Percentiles rank a stretch among this genome's conserved stretches.
Conservation (phyloP, 805 yeast genomes). For the Wickerhamomyces hampshirensis region DNA sequence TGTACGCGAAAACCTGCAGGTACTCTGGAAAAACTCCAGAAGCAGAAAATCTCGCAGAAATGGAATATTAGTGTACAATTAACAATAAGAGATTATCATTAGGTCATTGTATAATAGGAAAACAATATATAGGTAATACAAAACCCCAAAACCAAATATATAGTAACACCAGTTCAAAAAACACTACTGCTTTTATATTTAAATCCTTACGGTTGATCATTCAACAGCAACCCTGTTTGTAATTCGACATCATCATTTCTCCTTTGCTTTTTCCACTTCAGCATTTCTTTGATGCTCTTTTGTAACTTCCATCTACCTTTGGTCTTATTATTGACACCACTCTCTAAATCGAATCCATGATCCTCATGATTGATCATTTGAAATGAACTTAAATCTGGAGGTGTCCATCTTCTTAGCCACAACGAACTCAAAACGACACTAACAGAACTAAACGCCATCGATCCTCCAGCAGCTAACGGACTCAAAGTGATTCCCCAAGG, state of each 20-base stretch:
- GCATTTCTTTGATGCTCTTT: constrained; percentile 12
- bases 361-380: constrained; percentile 1
- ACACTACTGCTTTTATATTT: too few relatives aligned
- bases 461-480: constrained; percentile 85
- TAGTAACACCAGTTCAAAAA: not conserved
- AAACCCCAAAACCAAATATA: not conserved
- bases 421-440: constrained; percentile 84
- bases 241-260: constrained; percentile 17
- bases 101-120: too few relatives aligned
- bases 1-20: too few relatives aligned
- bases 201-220: not conserved
- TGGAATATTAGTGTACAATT: too few relatives aligned
- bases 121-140: too few relatives aligned
- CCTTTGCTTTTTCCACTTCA: constrained; percentile 5
- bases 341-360: constrained; percentile 16
- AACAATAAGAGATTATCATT: too few relatives aligned
- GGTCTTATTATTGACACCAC: constrained; percentile 3
- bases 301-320: constrained; percentile 13
- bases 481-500: constrained; percentile 75
- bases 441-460: constrained; percentile 91
- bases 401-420: constrained; percentile 61
- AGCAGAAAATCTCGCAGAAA: too few relatives aligned
- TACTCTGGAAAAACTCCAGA: too few relatives aligned
- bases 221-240: constrained; percentile 13
- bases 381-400: constrained; percentile 19